A percentile compares a stretch with the other conserved stretches of the same genome.
Conservation (phyloP, 1,284 basidiomycete species). For the Phellinidium pouzarii region DNA sequence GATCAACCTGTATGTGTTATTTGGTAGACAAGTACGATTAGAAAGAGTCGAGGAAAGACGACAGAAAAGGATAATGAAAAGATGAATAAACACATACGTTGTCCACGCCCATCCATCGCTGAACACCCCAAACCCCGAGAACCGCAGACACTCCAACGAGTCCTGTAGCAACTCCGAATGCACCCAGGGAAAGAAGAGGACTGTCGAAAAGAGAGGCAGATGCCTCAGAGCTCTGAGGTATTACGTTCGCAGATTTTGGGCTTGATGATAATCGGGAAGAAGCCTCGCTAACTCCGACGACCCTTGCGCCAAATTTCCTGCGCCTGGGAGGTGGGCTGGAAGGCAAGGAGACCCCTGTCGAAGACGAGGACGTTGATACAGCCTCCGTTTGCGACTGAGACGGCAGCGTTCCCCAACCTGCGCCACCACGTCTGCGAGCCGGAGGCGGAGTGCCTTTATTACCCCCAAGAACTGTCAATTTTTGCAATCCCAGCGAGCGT, state of each 20-base stretch:
- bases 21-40: not conserved
- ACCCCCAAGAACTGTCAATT: not conserved
- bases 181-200: conserved; percentile 13
- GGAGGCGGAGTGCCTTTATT: not conserved
- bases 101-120: conserved; percentile 12
- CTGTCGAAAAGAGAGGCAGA: conserved; percentile 6
- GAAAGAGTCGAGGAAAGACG: not conserved
- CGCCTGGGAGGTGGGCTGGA: conserved; percentile 2
- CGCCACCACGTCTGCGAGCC: not conserved
- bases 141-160: conserved; percentile 6
- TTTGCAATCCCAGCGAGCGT: conserved; percentile 7
- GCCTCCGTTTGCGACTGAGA: not conserved
- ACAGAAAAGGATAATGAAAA: not conserved
- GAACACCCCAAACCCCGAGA: conserved; percentile 12
- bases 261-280: not conserved
- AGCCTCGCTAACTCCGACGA: not conserved
- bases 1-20: conserved; percentile 6
- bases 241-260: not conserved
- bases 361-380: not conserved
- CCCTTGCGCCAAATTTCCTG: not conserved
- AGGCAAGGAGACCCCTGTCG: not conserved
- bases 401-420: not conserved
- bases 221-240: not conserved
- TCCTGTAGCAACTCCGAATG: conserved; percentile 18
- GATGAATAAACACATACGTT: conserved; percentile 13